These are phyloP conservation scores for Clavispora phyllophila DNA, from an alignment of 805 yeast species.

Conservation along the genomic window DNA sequence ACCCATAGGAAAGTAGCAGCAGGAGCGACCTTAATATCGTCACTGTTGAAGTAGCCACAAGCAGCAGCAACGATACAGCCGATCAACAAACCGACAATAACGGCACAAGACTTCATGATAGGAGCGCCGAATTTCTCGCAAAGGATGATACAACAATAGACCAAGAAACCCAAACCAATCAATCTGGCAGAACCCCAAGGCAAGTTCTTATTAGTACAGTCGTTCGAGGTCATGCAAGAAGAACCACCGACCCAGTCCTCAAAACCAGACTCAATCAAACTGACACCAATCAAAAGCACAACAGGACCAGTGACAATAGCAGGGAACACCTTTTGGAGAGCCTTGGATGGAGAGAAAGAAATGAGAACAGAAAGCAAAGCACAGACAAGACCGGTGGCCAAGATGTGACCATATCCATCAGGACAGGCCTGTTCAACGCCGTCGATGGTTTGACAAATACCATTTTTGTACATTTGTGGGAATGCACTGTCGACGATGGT, in stretches of 20 bases:
- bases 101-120: slow-evolving; percentile 91
- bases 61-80: slow-evolving; percentile 95
- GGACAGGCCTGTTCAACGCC: slow-evolving; percentile 78
- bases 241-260: slow-evolving; percentile 87
- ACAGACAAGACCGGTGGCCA: slow-evolving; percentile 77
- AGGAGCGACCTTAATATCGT: slow-evolving; percentile 63
- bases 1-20: slow-evolving; percentile 85
- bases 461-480: slow-evolving; percentile 74
- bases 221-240: slow-evolving; percentile 42
- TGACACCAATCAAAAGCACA: slow-evolving; percentile 75
- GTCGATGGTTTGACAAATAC: slow-evolving; percentile 56
- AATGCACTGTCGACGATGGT: slow-evolving; percentile 71
- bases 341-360: slow-evolving; percentile 72
- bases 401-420: slow-evolving; percentile 81
- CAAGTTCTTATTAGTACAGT: slow-evolving; percentile 19
- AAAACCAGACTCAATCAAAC: slow-evolving; percentile 67
- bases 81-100: slow-evolving; percentile 73
- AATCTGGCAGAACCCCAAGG: slow-evolving; percentile 86
- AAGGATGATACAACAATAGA: slow-evolving; percentile 64
- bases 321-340: slow-evolving; percentile 73
- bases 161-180: slow-evolving; percentile 83
- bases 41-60: slow-evolving; percentile 67
- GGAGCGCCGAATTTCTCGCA: slow-evolving; percentile 91
- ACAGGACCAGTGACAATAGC: slow-evolving; percentile 93
- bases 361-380: slow-evolving; percentile 67